Base-by-base conservation (phyloP, 106 monocot genomes). In the Ottelia alismoides region DNA sequence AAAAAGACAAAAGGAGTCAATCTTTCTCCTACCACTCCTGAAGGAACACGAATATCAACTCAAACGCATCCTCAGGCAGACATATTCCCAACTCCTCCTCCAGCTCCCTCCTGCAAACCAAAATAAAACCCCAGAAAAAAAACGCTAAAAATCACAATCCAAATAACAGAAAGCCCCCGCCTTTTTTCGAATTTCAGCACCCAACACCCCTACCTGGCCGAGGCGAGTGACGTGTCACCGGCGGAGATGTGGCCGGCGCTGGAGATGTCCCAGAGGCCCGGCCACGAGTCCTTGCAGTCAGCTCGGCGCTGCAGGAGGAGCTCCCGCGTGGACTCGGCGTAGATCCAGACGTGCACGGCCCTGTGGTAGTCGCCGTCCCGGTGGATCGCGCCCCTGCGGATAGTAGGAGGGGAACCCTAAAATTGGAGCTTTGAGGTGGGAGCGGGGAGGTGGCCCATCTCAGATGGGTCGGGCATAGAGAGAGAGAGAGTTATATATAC, bases 281-380 rank as follows among this genome's bases (percentile, higher is more conserved):
- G 89, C 88, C 92, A 93, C 2, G 92, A 87, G 22, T 89, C 96
- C 76, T 96, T 96, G 73, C 96, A 76, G 47, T 84, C 88, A 27
- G 96, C 78, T 1, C 96, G 88, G 56, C 70, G 75, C 73, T 96
- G 96, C 27, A 96, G 74, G 32, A 96, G 79, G 17, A 96, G 76
- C 77, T 96, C 81, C 31, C 68, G 64, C 3, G 96, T 96, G 71
- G 71, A 77, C 81, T 96, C 96, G 28, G 82, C 68, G 66, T 82
- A 96, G 49, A 96, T 96, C 96, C 89, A 96, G 12, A 82, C 78
- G 65, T 96, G 89, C 31, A 96, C 96, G 9, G 96, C 88, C 11
- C 89, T 57, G 64, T 96, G 96, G 62, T 89, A 96, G 49, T 89
- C 89, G 2, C 96, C 89, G 31, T 96, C 82, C 64, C 70, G 31